Percentiles rank a stretch among this genome's conserved stretches.
Evolutionary conservation across 768 basidiomycete species (phyloP).

Genomic region (Boletales sp.): DNA sequence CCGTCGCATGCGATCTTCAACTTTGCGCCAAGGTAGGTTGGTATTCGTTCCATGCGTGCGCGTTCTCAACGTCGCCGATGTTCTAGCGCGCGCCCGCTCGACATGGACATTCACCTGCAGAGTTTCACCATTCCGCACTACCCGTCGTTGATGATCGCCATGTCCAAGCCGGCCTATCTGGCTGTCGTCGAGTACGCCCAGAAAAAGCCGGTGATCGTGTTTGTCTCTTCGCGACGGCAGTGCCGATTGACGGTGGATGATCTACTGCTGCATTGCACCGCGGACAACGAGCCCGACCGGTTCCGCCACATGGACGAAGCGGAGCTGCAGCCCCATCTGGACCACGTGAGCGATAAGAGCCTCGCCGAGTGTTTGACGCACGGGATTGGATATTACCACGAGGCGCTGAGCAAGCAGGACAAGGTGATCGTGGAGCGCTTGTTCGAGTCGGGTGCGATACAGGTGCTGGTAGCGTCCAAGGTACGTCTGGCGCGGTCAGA

Average conservation of each 20-base stretch:
- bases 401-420: constrained; percentile 88
- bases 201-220: constrained; percentile 83
- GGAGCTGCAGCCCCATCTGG: constrained; percentile 85
- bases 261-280: constrained; percentile 80
- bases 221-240: constrained; percentile 91
- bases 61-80: background rate
- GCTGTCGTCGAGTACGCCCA: constrained; percentile 86
- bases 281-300: constrained; percentile 78
- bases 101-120: constrained; percentile 96
- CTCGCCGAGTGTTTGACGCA: constrained; percentile 80
- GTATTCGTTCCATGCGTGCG: too few species aligned
- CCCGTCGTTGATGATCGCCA: constrained; percentile 97
- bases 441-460: constrained; percentile 93
- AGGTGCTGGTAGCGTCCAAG: constrained; percentile 91
- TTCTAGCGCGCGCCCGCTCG: constrained; percentile 84
- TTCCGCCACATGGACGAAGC: constrained; percentile 87
- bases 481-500: constrained; percentile 35
- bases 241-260: constrained; percentile 94
- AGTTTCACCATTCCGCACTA: constrained; percentile 97
- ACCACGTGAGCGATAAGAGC: constrained; percentile 72
- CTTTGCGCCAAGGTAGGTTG: constrained; percentile 79
- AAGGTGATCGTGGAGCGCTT: constrained; percentile 90
- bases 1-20: constrained; percentile 95
- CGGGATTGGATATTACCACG: constrained; percentile 94
- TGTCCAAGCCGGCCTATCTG: constrained; percentile 98